These are phyloP conservation scores for Bruguiera parviflora DNA, from an alignment of 345 rosid species.

Conservation along the genomic window DNA sequence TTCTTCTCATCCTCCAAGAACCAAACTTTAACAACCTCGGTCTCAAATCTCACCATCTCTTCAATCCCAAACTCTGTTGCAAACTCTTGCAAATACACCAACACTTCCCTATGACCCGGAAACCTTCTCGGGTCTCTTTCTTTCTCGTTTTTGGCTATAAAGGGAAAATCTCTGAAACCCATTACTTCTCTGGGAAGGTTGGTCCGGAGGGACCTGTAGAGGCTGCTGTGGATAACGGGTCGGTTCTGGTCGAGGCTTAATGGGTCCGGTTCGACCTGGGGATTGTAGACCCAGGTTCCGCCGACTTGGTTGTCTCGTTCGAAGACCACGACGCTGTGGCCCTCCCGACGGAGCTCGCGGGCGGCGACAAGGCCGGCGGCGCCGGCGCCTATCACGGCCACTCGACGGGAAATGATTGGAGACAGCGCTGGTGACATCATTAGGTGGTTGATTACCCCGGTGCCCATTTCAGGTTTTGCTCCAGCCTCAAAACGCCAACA, in stretches of 20 bases:
- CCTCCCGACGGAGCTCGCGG: conserved; percentile 72
- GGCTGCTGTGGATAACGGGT: conserved; percentile 54
- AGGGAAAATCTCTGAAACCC: conserved; percentile 79
- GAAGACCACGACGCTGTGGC: conserved; percentile 70
- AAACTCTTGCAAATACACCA: conserved; percentile 57
- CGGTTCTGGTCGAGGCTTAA: conserved; percentile 59
- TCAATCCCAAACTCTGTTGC: conserved; percentile 54
- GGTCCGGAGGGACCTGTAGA: conserved; percentile 79
- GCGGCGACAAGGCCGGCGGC: conserved; percentile 77
- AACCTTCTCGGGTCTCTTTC: conserved; percentile 61
- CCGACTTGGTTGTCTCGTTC: conserved; percentile 65
- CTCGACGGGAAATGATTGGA: conserved; percentile 44
- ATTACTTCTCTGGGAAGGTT: conserved; percentile 82
- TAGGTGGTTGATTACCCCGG: not conserved
- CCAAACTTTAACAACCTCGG: conserved; percentile 47
- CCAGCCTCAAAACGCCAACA: too few species aligned
- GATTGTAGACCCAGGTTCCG: conserved; percentile 75
- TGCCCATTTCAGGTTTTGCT: too few species aligned
- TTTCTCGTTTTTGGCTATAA: conserved; percentile 29
- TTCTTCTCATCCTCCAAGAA: conserved; percentile 29
- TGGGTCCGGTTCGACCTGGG: conserved; percentile 58
- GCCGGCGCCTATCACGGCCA: conserved; percentile 87
- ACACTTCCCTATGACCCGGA: conserved; percentile 73
- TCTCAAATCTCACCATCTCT: conserved; percentile 59
- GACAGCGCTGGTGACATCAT: conserved; percentile 31